These are phyloP conservation scores for Amanita phalloides DNA, from an alignment of 768 basidiomycete genomes.

Conservation along the genomic window DNA sequence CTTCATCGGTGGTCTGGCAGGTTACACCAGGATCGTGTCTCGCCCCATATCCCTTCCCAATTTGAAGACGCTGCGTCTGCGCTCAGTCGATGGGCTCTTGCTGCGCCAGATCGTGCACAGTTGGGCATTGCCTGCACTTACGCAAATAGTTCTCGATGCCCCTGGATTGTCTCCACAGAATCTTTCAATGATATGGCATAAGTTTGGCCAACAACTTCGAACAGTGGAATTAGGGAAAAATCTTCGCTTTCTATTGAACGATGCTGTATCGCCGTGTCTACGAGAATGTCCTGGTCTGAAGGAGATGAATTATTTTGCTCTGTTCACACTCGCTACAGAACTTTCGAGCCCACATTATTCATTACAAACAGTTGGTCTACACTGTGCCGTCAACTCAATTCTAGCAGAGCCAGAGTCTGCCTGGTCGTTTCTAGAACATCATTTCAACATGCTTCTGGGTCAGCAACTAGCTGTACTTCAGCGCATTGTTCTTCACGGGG, in stretches of 20 bases:
- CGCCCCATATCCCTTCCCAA: slow-evolving; percentile 26
- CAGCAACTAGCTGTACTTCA: slow-evolving; percentile 34
- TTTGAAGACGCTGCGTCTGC: slow-evolving; percentile 45
- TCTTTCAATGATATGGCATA: slow-evolving; percentile 36
- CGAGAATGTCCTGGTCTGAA: slow-evolving; percentile 32
- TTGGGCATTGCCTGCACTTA: slow-evolving; percentile 46
- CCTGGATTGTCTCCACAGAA: slow-evolving; percentile 21
- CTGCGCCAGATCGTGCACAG: slow-evolving; percentile 31
- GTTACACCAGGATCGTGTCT: slow-evolving; percentile 15
- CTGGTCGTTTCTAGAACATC: slow-evolving; percentile 32
- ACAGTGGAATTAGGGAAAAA: slow-evolving; percentile 49
- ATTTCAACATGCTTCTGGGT: slow-evolving; percentile 34
- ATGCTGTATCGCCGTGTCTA: slow-evolving; percentile 37
- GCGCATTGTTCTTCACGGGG: slow-evolving; percentile 37
- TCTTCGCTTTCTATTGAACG: slow-evolving; percentile 39
- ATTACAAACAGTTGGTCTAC: slow-evolving; percentile 38
- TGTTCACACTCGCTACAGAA: slow-evolving; percentile 31
- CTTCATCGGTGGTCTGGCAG: slow-evolving; percentile 37
- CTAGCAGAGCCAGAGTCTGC: slow-evolving; percentile 21
- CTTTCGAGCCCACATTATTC: slow-evolving; percentile 14
- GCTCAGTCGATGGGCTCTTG: slow-evolving; percentile 36
- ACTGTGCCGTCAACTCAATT: slow-evolving; percentile 35
- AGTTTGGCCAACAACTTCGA: slow-evolving; percentile 37
- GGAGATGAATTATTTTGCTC: slow-evolving; percentile 44
- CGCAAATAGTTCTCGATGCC: slow-evolving; percentile 40